Conservation (phyloP, 176 grass and related monocot species). For the Oryza rufipogon region DNA sequence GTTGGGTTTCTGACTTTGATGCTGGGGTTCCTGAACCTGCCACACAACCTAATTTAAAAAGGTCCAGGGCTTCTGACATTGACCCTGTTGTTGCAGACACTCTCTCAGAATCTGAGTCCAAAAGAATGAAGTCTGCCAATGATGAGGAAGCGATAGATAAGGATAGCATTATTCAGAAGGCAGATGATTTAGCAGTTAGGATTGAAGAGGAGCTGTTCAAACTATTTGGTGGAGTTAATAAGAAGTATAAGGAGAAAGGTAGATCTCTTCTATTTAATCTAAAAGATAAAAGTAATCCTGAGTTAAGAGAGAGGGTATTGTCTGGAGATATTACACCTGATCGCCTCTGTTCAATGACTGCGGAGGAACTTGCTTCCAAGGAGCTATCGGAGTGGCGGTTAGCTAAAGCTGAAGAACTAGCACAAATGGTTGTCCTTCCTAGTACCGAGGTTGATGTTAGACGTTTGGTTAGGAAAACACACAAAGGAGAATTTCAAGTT, state of each 20-base stretch:
- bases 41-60: conserved; percentile 52
- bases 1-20: conserved; percentile 78
- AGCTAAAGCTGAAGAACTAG: conserved; percentile 91
- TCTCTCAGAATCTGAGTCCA: conserved; percentile 45
- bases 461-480: conserved; percentile 90
- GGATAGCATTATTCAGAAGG: conserved; percentile 41
- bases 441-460: conserved; percentile 75
- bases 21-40: conserved; percentile 34
- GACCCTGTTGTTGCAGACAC: conserved; percentile 22
- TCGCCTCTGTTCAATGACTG: conserved; percentile 86
- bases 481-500: conserved; percentile 98
- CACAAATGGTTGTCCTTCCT: conserved; percentile 83
- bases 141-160: conserved; percentile 35
- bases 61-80: conserved; percentile 48
- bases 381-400: conserved; percentile 90
- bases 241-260: conserved; percentile 97
- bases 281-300: conserved; percentile 90
- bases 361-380: conserved; percentile 90
- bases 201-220: conserved; percentile 93
- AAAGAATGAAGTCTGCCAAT: conserved; percentile 57
- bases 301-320: conserved; percentile 81
- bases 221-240: conserved; percentile 91
- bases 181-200: conserved; percentile 71
- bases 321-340: conserved; percentile 85
- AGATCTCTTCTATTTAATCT: conserved; percentile 96